Evolutionary conservation across 2,329 filamentous ascomycete species (phyloP).

Genomic region (Ophiostoma ips): DNA sequence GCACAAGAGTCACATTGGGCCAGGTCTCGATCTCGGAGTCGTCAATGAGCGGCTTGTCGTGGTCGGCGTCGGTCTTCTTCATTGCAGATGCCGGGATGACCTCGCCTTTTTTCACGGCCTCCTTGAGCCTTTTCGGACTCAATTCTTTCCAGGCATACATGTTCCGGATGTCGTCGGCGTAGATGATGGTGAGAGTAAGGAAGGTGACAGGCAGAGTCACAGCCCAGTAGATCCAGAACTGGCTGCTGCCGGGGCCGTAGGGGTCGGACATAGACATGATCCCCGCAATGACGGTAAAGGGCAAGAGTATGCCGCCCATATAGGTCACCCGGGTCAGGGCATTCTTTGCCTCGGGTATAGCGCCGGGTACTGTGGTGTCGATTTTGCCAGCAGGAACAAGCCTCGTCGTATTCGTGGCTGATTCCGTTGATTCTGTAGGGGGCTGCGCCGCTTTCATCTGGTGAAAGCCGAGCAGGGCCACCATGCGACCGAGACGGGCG

Average conservation of each 20-base stretch:
- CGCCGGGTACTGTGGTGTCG: too few relatives aligned
- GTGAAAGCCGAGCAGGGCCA: conserved; percentile 3
- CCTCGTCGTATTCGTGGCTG: too few relatives aligned
- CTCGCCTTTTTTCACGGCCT: too few relatives aligned
- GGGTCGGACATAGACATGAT: conserved; percentile 33
- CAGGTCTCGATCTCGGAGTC: too few relatives aligned
- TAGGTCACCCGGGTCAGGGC: conserved; percentile 35
- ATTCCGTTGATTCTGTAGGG: background rate
- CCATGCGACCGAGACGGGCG: conserved; percentile 18
- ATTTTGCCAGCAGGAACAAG: too few relatives aligned
- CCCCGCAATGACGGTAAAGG: conserved; percentile 32
- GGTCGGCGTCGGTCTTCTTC: too few relatives aligned
- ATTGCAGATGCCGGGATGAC: too few relatives aligned
- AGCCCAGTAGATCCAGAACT: conserved; percentile 38
- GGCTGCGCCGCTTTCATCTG: too few relatives aligned
- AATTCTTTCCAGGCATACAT: conserved; percentile 27
- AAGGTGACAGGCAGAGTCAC: conserved; percentile 25
- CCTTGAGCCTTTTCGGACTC: conserved; percentile 11
- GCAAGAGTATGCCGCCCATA: conserved; percentile 34
- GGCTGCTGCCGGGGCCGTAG: conserved; percentile 26
- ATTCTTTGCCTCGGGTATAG: conserved; percentile 23
- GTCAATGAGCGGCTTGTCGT: too few relatives aligned
- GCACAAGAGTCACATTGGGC: too few relatives aligned
- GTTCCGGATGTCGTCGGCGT: conserved; percentile 33
- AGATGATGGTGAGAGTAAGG: conserved; percentile 29